Conservation (phyloP, 495 filamentous ascomycete genomes). For the Hypoxylon lienhwacheense region DNA sequence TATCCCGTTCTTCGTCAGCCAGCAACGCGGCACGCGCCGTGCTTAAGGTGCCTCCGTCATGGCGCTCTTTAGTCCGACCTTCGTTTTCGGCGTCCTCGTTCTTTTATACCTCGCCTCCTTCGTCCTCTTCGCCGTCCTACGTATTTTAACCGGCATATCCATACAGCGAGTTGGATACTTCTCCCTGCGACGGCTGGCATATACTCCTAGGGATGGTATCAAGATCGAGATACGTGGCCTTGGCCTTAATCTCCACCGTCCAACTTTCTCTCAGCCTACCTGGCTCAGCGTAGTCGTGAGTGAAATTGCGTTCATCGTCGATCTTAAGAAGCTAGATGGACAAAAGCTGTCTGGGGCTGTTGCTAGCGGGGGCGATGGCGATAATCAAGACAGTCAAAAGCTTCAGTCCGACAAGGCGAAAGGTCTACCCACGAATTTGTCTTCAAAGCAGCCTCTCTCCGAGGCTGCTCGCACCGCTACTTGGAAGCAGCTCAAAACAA, state of each 20-base stretch:
- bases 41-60: constrained; percentile 38
- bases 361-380: constrained; percentile 32
- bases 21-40: constrained; percentile 36
- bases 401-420: constrained; percentile 19
- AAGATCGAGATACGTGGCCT: constrained; percentile 87
- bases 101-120: constrained; percentile 90
- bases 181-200: constrained; percentile 84
- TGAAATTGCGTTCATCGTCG: constrained; percentile 80
- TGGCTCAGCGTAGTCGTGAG: constrained; percentile 90
- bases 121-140: constrained; percentile 87
- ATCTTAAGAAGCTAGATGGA: constrained; percentile 64
- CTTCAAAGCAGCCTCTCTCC: constrained; percentile 27
- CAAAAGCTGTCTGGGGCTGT: constrained; percentile 39
- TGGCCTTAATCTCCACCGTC: constrained; percentile 83
- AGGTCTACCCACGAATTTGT: constrained; percentile 25
- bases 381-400: constrained; percentile 24
- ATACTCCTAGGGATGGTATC: constrained; percentile 81
- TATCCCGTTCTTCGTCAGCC: constrained; percentile 12
- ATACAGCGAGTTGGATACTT: constrained; percentile 94
- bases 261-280: constrained; percentile 94
- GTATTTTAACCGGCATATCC: constrained; percentile 89
- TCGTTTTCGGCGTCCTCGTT: constrained; percentile 79
- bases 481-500: constrained; percentile 72
- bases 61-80: constrained; percentile 67
- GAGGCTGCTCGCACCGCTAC: constrained; percentile 62